Evolutionary conservation across 2,329 filamentous ascomycete species (phyloP).

Genomic region (Knufia fluminis): DNA sequence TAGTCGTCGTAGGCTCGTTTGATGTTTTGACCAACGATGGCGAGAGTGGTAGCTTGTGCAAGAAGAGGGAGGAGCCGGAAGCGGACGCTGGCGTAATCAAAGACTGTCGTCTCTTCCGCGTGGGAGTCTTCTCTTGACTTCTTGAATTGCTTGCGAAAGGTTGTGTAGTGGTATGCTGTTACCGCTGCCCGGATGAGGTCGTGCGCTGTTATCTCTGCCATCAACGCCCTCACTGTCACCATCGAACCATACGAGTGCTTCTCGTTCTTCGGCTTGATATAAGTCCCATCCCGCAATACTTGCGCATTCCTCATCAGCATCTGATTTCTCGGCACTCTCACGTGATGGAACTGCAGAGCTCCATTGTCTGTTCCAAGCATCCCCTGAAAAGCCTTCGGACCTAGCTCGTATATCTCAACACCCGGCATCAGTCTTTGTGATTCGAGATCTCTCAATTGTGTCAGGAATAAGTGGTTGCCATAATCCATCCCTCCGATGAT

Average conservation of each 20-base stretch:
- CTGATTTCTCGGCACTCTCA: slow-evolving; percentile 28
- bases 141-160: slow-evolving; percentile 24
- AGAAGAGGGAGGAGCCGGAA: slow-evolving; percentile 18
- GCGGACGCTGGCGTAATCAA: slow-evolving; percentile 22
- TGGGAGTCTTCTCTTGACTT: not conserved
- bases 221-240: slow-evolving; percentile 27
- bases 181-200: slow-evolving; percentile 28
- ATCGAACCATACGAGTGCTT: slow-evolving; percentile 30
- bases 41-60: slow-evolving; percentile 15
- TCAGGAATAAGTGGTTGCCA: slow-evolving; percentile 26
- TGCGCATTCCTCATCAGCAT: slow-evolving; percentile 27
- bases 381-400: slow-evolving; percentile 23
- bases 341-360: slow-evolving; percentile 27
- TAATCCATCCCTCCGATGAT: slow-evolving; percentile 24
- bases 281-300: slow-evolving; percentile 26
- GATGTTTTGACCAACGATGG: slow-evolving; percentile 21
- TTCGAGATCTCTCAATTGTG: slow-evolving; percentile 25
- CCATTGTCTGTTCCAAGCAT: slow-evolving; percentile 28
- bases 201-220: slow-evolving; percentile 24
- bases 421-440: slow-evolving; percentile 23
- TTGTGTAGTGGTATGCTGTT: slow-evolving; percentile 29
- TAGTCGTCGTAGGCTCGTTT: slow-evolving; percentile 21
- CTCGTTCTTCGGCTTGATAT: slow-evolving; percentile 24
- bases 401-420: slow-evolving; percentile 26
- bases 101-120: slow-evolving; percentile 16